Conservation (phyloP, 345 rosid genomes). For the Balakata baccata region DNA sequence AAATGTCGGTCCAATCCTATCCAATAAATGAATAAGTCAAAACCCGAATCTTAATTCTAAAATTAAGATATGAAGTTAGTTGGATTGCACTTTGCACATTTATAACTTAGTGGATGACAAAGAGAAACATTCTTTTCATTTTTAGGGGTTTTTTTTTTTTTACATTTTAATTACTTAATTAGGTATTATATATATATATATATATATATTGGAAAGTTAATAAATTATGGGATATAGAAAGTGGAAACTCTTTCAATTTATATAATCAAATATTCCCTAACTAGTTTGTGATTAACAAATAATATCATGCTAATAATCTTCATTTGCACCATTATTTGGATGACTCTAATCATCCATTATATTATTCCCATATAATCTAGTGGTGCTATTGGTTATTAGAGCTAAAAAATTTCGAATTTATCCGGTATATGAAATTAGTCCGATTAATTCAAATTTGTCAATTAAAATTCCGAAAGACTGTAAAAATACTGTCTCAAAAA, state of each 20-base stretch:
- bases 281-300: not conserved
- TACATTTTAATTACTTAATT: no score
- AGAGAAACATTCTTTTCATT: not conserved
- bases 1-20: constrained; percentile 8
- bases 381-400: not conserved
- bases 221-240: not conserved
- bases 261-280: not conserved
- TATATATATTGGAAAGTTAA: not conserved
- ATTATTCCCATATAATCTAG: not conserved
- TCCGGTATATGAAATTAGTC: no score
- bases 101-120: not conserved
- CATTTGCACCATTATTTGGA: not conserved
- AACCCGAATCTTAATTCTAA: constrained; percentile 13
- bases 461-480: no score
- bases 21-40: constrained; percentile 2
- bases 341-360: constrained; percentile 4
- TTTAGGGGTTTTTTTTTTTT: no score
- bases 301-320: not conserved
- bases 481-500: no score
- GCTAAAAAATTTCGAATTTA: no score
- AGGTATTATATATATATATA: no score
- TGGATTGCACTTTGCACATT: constrained; percentile 10
- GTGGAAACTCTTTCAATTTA: constrained; percentile 13
- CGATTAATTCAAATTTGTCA: no score
- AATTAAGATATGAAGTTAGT: constrained; percentile 2